Evolutionary conservation across 345 rosid species (phyloP).

Genomic region (Populus pruinosa): DNA sequence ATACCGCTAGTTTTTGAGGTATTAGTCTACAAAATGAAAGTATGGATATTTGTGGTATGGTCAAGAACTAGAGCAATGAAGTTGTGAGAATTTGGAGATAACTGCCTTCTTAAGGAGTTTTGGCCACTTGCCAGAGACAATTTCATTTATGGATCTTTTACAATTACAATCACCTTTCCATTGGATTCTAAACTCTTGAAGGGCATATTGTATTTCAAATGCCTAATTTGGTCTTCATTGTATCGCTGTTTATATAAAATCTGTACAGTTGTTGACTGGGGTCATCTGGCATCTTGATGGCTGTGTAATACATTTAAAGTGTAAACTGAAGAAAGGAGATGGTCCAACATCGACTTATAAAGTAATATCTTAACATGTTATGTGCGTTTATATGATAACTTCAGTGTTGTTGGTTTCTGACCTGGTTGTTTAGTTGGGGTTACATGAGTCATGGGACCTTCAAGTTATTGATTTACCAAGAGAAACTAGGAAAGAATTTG

Average conservation of each 20-base stretch:
- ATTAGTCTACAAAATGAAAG: background rate
- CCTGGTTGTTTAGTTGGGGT: background rate
- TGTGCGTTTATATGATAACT: background rate
- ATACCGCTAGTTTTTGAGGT: background rate
- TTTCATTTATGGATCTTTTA: background rate
- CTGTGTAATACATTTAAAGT: background rate
- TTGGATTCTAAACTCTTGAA: background rate
- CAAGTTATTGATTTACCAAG: no score
- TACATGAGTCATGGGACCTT: background rate
- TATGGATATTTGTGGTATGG: background rate
- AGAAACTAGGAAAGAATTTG: background rate
- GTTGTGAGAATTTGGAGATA: background rate
- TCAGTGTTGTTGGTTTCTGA: background rate
- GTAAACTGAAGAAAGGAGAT: background rate
- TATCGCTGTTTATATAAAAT: background rate
- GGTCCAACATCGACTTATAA: background rate
- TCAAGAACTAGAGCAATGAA: background rate
- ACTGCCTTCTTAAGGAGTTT: background rate
- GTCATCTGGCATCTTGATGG: background rate
- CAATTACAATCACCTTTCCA: background rate
- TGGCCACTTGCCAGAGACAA: background rate
- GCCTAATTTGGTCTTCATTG: background rate
- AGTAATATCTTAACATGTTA: background rate
- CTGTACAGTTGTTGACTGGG: background rate
- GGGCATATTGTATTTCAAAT: background rate